Base-by-base conservation (phyloP, 108 stramenopile species). In the Cyclostephanos invisitatus region DNA sequence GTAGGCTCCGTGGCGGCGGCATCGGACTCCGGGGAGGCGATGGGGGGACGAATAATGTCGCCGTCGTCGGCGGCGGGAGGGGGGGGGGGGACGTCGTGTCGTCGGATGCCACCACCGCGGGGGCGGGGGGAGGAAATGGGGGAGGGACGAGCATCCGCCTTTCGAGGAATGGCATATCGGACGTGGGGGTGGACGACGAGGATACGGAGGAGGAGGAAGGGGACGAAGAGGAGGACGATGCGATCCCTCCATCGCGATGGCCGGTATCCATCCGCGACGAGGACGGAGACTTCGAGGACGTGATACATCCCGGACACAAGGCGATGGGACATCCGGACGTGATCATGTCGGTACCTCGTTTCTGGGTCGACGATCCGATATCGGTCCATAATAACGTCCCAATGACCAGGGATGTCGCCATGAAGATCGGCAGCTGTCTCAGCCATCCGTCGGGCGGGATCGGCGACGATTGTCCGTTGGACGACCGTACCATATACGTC, bases 401-500 rank as follows among this genome's bases (percentile, higher is more conserved):
- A 20, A 86, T 90, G 70, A 67, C 89, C 0, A 66, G 90, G 24
- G 90, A 89, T 55, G 53, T 80, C 46, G 93, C 93, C 36, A 85
- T 89, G 85, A 62, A 75, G 28, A 81, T 94, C 54, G 93, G 93
- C 44, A 84, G 85, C 18, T 94, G 90, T 62, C 58, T 72, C 58
- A 77, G 70, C 50, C 84, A n/a, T n/a, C n/a, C n/a, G n/a, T n/a
- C n/a, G n/a, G 36, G 36, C 36, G 36, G 36, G 40, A 42, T 1
- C 17, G 93, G 90, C 28, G 86, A 88, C 0, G 67, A 64, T 7
- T 91, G 92, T 80, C 92, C 92, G 7, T 1, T 67, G 2, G 50
- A 76, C 24, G 71, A 91, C 32, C 78, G 93, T 21, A 94, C 93
- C 3, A 89, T 94, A 56, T 91, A 78, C 71, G 85, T 94, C 11